Evolutionary conservation across 768 basidiomycete genomes (phyloP), one percentile per base, ranked within the genome.

Genomic region (Leccinum obscurum): DNA sequence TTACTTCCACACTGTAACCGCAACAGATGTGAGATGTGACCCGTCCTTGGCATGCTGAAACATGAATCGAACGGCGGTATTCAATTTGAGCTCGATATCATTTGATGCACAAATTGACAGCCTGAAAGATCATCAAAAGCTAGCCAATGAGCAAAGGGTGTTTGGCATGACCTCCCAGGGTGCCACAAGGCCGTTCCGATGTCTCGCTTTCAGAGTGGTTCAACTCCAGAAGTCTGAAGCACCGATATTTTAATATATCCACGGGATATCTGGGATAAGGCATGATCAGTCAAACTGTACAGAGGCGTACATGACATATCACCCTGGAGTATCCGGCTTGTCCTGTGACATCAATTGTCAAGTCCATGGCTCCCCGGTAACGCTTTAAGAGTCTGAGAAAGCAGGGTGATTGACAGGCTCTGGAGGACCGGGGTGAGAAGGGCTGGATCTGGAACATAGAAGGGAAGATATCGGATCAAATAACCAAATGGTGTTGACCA

Each of bases 1-100:
- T 58, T 59, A 26, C 62, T 39, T 59, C 35, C 62, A 52, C 24
- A 11, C 34, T 34, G 34, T 34, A 13, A 13, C 41, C 10, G 15
- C 24, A 20, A 15, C 13, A 20, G 52, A 50, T 63, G 24, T 15
- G 10, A 14, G 39, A 28, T 35, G 9, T n/a, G 22, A 35, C 30
- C 8, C 4, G 14, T 28, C 4, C 9, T 17, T 10, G 28, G 20
- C 20, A 13, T 35, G 15, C n/a, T 7, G 50, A 37, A 52, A 63
- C 50, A 39, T 44, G 13, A 15, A 11, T 44, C 26, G 15, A 32
- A 15, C 26, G 15, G 20, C 20, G 11, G 20, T 17, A 17, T 39
- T 17, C 53, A 14, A 11, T n/a, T n/a, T 14, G 5, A 26, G 15
- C 34, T 53, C 34, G 22, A 53, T 32, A 53, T 35, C 34, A 24